Conservation (phyloP, 2,329 filamentous ascomycete genomes). For the Didymella lethalis region DNA sequence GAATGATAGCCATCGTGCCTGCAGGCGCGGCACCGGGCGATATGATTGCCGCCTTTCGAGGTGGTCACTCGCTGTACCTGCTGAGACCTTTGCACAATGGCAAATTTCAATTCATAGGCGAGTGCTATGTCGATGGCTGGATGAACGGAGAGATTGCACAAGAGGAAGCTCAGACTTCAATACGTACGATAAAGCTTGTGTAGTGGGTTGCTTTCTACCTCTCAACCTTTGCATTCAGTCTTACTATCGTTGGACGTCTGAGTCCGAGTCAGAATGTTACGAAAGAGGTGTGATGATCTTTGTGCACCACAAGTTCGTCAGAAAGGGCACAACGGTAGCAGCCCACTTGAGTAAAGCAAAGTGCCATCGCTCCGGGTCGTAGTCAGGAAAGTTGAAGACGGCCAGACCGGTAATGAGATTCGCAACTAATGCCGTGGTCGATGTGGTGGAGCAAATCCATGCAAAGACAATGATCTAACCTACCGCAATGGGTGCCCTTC, state of each 20-base stretch:
- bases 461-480: neutral
- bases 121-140: constrained; percentile 3
- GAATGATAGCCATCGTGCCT: neutral
- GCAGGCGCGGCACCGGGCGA: neutral
- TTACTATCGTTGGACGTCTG: too few species aligned
- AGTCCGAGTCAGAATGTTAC: too few species aligned
- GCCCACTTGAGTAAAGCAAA: neutral
- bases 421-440: neutral
- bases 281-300: neutral
- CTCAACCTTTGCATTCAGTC: too few species aligned
- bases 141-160: neutral
- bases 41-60: neutral
- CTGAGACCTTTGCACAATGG: neutral
- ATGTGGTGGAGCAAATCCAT: neutral
- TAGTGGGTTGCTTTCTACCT: too few species aligned
- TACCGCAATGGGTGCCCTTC: neutral
- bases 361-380: neutral
- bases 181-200: too few species aligned
- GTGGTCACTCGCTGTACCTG: neutral
- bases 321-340: neutral
- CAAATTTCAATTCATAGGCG: neutral
- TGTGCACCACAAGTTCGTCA: neutral
- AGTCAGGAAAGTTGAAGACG: neutral
- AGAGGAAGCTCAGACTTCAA: too few species aligned
- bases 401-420: neutral